A percentile compares a stretch with the other conserved stretches of the same genome.
phyloP scores from a whole-genome alignment of 176 grass and related monocot genomes.

The Aegilops speltoides region DNA sequence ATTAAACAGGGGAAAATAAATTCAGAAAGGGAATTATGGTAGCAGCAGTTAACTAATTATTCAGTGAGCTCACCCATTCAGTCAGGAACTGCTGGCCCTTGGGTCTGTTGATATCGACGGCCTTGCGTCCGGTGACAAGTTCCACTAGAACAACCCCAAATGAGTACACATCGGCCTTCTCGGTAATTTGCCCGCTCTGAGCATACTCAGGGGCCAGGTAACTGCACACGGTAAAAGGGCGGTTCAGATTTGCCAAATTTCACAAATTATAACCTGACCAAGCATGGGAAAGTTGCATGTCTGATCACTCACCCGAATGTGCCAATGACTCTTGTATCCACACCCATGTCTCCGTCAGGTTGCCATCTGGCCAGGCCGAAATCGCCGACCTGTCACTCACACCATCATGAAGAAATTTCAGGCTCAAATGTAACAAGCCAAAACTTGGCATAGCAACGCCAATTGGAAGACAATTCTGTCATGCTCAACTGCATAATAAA shows the following conservation, averaged over 20 bases:
- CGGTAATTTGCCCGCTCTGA: conserved; percentile 90
- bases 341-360: conserved; percentile 88
- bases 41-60: background rate
- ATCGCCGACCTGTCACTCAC: conserved; percentile 68
- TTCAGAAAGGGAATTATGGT: background rate
- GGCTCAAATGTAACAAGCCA: too few species aligned
- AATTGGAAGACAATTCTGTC: background rate
- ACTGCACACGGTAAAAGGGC: background rate
- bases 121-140: conserved; percentile 89
- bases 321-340: conserved; percentile 93
- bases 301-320: conserved; percentile 65
- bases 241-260: too few species aligned
- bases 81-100: conserved; percentile 98
- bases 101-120: conserved; percentile 89
- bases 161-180: conserved; percentile 97
- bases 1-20: too few species aligned
- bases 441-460: background rate
- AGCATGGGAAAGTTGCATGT: background rate
- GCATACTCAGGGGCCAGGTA: conserved; percentile 89
- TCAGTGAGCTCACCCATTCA: conserved; percentile 73
- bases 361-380: conserved; percentile 96
- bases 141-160: conserved; percentile 93
- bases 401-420: background rate
- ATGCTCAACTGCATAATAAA: background rate
- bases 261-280: background rate